Base-by-base conservation (phyloP, 1,284 basidiomycete genomes). In the Irpex sp. region DNA sequence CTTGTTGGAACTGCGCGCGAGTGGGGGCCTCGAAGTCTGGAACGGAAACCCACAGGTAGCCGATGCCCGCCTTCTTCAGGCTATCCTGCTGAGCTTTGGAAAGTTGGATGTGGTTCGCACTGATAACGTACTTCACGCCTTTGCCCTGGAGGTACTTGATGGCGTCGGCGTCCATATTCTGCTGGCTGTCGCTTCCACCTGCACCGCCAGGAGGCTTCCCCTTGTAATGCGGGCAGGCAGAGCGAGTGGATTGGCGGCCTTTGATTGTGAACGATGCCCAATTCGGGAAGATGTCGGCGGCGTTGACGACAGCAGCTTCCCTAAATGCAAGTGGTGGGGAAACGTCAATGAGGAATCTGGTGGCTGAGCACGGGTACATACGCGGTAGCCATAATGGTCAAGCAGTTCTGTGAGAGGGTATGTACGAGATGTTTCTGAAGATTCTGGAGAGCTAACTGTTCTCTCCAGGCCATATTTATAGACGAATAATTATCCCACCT, bases 151-250 rank as follows among this genome's bases (percentile, higher is more conserved):
- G 53, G 26, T 26, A 26, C 26, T 21, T 13, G 2, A 54, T 54
- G 53, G 53, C 53, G 5, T 7, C 19, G 13, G 21, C 33, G 53
- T 54, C 53, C 53, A 54, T 54, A 8, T 31, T 11, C 53, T 54
- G 53, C 1, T 54, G 1, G 1, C 5, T 33, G 53, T 54, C 53
- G 5, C 2, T 1, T 5, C 53, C 53, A 9, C 53, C 53, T 1
- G 5, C 53, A 21, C 53, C 53, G 26, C 31, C 8, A 8, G 53
- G 53, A 33, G 53, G 53, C 8, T 9, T 9, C 3, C 53, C 53
- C n/a, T 54, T 54, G 53, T 54, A 54, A 26, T 54, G 53, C 21
- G 53, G 53, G 53, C 53, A 54, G 26, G 53, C 21, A 26, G 53
- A 54, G 33, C 53, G 53, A 3, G 53, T 54, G 5, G 53, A 54